These are phyloP conservation scores for Brettanomyces anomalus DNA, from an alignment of 805 yeast genomes.

Conservation along the genomic window DNA sequence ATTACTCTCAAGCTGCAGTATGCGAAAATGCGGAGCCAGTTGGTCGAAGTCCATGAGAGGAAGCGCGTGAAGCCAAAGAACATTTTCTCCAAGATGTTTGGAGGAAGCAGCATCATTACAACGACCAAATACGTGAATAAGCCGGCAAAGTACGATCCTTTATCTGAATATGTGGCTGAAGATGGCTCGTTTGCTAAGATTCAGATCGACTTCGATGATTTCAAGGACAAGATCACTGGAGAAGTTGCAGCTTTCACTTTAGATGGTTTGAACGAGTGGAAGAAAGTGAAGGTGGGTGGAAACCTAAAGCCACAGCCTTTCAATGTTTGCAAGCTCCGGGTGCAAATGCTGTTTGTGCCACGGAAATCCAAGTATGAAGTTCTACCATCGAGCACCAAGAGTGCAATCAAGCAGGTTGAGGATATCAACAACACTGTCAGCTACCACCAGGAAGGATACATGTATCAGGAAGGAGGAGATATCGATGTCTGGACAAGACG, in stretches of 20 bases:
- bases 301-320: slow-evolving; percentile 38
- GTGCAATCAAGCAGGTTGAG: slow-evolving; percentile 35
- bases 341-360: slow-evolving; percentile 63
- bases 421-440: slow-evolving; percentile 23
- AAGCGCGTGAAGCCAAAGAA: slow-evolving; percentile 26
- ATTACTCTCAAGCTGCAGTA: slow-evolving; percentile 66
- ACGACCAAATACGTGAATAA: slow-evolving; percentile 45
- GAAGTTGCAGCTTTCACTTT: slow-evolving; percentile 41
- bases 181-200: slow-evolving; percentile 89
- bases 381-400: slow-evolving; percentile 60
- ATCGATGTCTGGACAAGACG: slow-evolving; percentile 65
- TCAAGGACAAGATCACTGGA: slow-evolving; percentile 48
- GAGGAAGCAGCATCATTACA: slow-evolving; percentile 34
- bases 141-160: slow-evolving; percentile 41
- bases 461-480: slow-evolving; percentile 92
- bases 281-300: slow-evolving; percentile 24
- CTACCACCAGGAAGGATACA: slow-evolving; percentile 49
- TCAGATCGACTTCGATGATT: slow-evolving; percentile 52
- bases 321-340: slow-evolving; percentile 55
- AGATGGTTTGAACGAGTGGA: slow-evolving; percentile 82
- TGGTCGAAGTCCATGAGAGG: slow-evolving; percentile 54
- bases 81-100: slow-evolving; percentile 23
- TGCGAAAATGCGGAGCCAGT: slow-evolving; percentile 37
- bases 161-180: slow-evolving; percentile 60
- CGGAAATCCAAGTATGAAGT: slow-evolving; percentile 50